Conservation (phyloP, 139 green algal species). For the Chlamydomonas sphaeroides region DNA sequence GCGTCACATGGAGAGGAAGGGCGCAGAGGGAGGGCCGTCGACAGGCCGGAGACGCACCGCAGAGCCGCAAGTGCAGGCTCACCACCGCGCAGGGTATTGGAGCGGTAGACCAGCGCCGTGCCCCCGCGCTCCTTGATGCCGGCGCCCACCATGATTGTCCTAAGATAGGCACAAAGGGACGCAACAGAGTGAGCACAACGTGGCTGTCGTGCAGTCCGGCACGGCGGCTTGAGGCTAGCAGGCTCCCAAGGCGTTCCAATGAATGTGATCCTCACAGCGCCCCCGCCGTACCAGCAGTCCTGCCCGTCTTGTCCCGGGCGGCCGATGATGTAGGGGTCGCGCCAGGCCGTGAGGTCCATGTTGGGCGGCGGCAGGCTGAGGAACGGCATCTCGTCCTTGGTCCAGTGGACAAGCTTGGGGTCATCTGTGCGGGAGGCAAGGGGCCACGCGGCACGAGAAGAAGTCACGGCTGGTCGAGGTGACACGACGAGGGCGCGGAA, state of each 20-base stretch:
- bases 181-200: no score
- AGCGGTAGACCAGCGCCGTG: constrained; percentile 42
- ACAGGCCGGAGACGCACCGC: background rate
- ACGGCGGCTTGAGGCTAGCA: no score
- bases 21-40: no score
- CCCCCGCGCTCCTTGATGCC: constrained; percentile 63
- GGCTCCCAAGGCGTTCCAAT: no score
- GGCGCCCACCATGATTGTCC: constrained; percentile 78
- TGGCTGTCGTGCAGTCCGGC: no score
- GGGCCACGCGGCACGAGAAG: no score
- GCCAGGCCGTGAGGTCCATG: constrained; percentile 78
- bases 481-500: no score
- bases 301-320: constrained; percentile 17
- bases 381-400: constrained; percentile 71
- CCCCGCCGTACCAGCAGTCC: constrained; percentile 8
- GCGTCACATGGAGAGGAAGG: no score
- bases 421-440: constrained; percentile 65
- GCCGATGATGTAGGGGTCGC: constrained; percentile 84
- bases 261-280: no score
- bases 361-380: constrained; percentile 72
- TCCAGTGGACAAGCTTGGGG: constrained; percentile 61
- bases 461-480: no score
- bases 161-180: background rate
- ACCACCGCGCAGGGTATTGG: background rate
- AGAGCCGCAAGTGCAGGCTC: background rate